Percentiles rank a stretch among this genome's conserved stretches.
Evolutionary conservation across 306 rosid species (phyloP).

Genomic region (Inga oerstediana): DNA sequence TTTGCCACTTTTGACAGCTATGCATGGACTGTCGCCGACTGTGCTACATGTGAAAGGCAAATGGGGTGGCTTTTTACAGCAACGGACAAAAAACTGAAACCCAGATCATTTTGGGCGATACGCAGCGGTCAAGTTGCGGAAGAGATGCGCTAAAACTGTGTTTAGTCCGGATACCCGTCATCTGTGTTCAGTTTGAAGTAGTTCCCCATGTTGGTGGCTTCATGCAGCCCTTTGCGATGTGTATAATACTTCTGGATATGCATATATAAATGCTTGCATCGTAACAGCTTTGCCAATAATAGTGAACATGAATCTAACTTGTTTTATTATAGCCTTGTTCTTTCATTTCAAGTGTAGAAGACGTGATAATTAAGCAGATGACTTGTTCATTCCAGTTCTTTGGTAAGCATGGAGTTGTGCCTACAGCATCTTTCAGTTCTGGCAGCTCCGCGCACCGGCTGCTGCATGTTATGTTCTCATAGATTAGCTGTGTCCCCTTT

Average conservation of each 20-base stretch:
- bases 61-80: constrained; percentile 95
- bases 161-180: constrained; percentile 3
- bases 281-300: not conserved
- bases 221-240: constrained; percentile 2
- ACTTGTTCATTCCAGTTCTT: not conserved
- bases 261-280: not conserved
- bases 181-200: constrained; percentile 15
- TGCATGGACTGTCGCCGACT: constrained; percentile 79
- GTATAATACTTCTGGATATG: constrained; percentile 6
- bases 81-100: constrained; percentile 67
- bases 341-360: not conserved
- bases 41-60: constrained; percentile 71
- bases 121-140: constrained; percentile 79
- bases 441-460: not conserved
- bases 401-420: not conserved
- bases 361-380: not conserved
- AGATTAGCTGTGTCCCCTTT: not conserved
- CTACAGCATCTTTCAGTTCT: not conserved
- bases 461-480: not conserved
- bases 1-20: constrained; percentile 57
- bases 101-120: constrained; percentile 83
- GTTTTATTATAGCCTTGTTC: not conserved
- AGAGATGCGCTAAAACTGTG: constrained; percentile 34
- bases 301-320: not conserved
- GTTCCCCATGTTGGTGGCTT: constrained; percentile 3